Evolutionary conservation across 768 basidiomycete genomes (phyloP).

Genomic region (Collybia nuda): DNA sequence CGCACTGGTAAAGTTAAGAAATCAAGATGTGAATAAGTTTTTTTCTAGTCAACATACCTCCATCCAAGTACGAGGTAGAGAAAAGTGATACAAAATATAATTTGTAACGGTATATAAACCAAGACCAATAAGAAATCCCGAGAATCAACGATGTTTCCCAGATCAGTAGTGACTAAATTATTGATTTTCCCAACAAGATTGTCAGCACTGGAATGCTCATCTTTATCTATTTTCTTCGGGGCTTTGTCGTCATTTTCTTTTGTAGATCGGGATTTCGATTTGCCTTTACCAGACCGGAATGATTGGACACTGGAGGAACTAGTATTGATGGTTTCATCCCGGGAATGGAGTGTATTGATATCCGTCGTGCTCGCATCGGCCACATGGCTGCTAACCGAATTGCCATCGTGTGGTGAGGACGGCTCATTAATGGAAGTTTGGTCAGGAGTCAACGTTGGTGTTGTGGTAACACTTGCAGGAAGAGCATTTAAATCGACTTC

Average conservation of each 20-base stretch:
- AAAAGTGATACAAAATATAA: conserved; percentile 38
- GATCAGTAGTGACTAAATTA: conserved; percentile 71
- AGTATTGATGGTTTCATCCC: conserved; percentile 13
- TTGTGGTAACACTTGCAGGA: conserved; percentile 7
- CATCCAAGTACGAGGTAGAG: conserved; percentile 48
- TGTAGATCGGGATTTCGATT: neutral
- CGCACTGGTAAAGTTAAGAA: conserved; percentile 32
- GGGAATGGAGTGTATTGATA: conserved; percentile 16
- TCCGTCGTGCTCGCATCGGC: conserved; percentile 4
- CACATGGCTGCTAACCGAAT: neutral
- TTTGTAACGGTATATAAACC: conserved; percentile 40
- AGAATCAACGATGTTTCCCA: conserved; percentile 33
- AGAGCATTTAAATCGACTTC: conserved; percentile 17
- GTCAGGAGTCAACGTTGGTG: conserved; percentile 11
- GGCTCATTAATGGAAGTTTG: neutral
- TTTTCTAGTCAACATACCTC: conserved; percentile 29
- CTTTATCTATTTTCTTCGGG: conserved; percentile 7
- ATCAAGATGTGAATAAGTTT: conserved; percentile 1
- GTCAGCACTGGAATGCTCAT: conserved; percentile 22
- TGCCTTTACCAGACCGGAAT: conserved; percentile 10
- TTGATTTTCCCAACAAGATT: conserved; percentile 76
- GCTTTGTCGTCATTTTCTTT: conserved; percentile 2
- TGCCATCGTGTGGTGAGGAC: conserved; percentile 2
- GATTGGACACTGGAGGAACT: conserved; percentile 15
- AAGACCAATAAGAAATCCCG: conserved; percentile 34